Evolutionary conservation across 1,284 basidiomycete genomes (phyloP).

Genomic region (Apiotrichum veenhuisii): DNA sequence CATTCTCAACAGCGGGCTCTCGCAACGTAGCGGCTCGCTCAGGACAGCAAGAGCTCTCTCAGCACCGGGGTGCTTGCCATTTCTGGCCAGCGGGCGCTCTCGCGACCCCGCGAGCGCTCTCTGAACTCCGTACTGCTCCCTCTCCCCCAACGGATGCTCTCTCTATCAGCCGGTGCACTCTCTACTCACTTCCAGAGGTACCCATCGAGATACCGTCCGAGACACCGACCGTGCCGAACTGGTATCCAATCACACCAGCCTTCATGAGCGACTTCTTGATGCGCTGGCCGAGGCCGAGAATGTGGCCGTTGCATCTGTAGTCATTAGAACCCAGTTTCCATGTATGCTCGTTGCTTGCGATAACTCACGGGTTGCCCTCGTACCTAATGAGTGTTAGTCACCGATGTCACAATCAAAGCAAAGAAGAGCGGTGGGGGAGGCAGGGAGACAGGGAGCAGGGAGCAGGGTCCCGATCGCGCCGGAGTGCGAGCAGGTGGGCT

Average conservation of each 20-base stretch:
- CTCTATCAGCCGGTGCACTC: too few species aligned
- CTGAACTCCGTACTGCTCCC: too few species aligned
- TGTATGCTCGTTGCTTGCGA: too few species aligned
- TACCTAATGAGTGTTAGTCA: constrained; percentile 59
- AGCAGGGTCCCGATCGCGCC: neutral
- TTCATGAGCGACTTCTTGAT: constrained; percentile 75
- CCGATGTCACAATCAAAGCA: constrained; percentile 4
- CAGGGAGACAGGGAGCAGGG: too few species aligned
- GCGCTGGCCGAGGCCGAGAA: constrained; percentile 79
- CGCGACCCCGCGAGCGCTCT: too few species aligned
- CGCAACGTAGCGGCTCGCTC: too few species aligned
- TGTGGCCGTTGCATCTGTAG: constrained; percentile 81
- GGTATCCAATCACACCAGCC: constrained; percentile 82
- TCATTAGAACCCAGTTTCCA: neutral
- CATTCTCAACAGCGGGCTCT: too few species aligned
- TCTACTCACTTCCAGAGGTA: constrained; percentile 61
- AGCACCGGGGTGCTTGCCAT: too few species aligned
- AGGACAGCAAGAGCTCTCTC: too few species aligned
- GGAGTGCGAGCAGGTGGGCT: neutral
- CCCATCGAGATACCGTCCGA: constrained; percentile 99
- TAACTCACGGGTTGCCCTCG: constrained; percentile 77
- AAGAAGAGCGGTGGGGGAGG: too few species aligned
- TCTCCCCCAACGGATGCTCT: too few species aligned
- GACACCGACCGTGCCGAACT: constrained; percentile 95
- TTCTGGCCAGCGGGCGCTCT: too few species aligned